Evolutionary conservation across 495 filamentous ascomycete species (phyloP).

Genomic region (Podospora pseudoanserina): DNA sequence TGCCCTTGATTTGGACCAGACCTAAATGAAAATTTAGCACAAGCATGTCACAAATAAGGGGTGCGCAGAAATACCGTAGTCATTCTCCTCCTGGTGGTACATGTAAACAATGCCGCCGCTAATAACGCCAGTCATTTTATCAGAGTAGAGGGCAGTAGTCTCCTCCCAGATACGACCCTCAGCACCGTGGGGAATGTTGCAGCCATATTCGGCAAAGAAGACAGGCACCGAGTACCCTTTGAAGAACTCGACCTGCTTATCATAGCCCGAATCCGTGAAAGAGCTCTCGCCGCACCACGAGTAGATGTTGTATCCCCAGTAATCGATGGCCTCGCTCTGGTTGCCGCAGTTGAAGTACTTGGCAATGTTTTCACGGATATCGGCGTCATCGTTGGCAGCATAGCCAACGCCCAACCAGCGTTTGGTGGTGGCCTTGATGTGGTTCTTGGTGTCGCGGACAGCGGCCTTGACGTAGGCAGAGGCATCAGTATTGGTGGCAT

Average conservation of each 20-base stretch:
- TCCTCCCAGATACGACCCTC: constrained; percentile 78
- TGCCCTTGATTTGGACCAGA: constrained; percentile 62
- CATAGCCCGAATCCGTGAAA: constrained; percentile 70
- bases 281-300: constrained; percentile 89
- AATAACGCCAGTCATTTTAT: constrained; percentile 78
- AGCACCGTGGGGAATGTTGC: constrained; percentile 61
- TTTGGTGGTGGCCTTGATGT: constrained; percentile 77
- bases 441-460: constrained; percentile 88
- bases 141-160: constrained; percentile 75
- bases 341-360: constrained; percentile 90
- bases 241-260: constrained; percentile 77
- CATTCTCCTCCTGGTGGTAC: constrained; percentile 89
- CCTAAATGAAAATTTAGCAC: constrained; percentile 27
- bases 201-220: constrained; percentile 98
- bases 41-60: background rate
- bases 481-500: constrained; percentile 72
- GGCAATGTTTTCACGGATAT: constrained; percentile 73
- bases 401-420: constrained; percentile 87
- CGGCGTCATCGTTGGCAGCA: constrained; percentile 83
- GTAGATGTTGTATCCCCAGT: constrained; percentile 99
- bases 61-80: constrained; percentile 61
- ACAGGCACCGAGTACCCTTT: constrained; percentile 80
- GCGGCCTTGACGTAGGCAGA: constrained; percentile 95
- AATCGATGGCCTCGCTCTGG: constrained; percentile 67
- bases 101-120: constrained; percentile 96